phyloP scores from a whole-genome alignment of 2,329 filamentous ascomycete genomes.

The Neoscytalidium dimidiatum region DNA sequence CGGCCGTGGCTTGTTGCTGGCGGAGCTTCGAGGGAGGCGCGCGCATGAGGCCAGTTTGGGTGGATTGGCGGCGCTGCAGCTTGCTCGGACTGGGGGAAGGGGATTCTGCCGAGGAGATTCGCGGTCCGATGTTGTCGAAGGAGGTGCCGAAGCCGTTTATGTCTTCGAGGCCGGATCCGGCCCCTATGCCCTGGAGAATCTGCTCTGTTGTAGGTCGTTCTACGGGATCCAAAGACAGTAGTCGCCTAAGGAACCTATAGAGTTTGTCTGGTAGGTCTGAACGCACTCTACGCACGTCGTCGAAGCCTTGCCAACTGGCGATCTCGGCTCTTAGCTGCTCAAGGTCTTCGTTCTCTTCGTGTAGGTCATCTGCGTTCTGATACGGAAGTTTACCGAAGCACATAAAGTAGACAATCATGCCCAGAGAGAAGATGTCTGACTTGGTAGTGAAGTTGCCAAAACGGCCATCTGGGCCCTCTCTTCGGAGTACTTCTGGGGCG shows the following conservation, averaged over 20 bases:
- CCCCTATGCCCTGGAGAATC: constrained; percentile 76
- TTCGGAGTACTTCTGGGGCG: constrained; percentile 85
- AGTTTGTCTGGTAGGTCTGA: constrained; percentile 83
- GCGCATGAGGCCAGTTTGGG: constrained; percentile 28
- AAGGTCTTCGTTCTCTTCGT: constrained; percentile 91
- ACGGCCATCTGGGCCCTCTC: constrained; percentile 62
- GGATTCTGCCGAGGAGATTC: constrained; percentile 49
- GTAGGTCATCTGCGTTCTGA: constrained; percentile 74
- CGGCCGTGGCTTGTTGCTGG: constrained; percentile 32
- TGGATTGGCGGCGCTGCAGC: constrained; percentile 26
- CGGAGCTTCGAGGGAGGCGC: constrained; percentile 36
- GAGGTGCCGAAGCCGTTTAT: constrained; percentile 41
- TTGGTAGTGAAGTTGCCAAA: constrained; percentile 96
- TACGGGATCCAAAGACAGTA: constrained; percentile 75
- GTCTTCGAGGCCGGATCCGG: constrained; percentile 56
- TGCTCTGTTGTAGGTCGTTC: constrained; percentile 84
- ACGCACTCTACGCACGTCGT: constrained; percentile 71
- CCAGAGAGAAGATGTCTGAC: constrained; percentile 95
- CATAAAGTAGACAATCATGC: constrained; percentile 98
- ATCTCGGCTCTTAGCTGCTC: constrained; percentile 86
- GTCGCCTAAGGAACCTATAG: constrained; percentile 78
- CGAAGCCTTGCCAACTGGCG: constrained; percentile 81
- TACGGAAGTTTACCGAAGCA: constrained; percentile 93
- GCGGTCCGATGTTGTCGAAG: constrained; percentile 37
- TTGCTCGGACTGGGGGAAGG: constrained; percentile 35